phyloP scores from a whole-genome alignment of 2,329 filamentous ascomycete genomes.

The Zymoseptoria pseudotritici region DNA sequence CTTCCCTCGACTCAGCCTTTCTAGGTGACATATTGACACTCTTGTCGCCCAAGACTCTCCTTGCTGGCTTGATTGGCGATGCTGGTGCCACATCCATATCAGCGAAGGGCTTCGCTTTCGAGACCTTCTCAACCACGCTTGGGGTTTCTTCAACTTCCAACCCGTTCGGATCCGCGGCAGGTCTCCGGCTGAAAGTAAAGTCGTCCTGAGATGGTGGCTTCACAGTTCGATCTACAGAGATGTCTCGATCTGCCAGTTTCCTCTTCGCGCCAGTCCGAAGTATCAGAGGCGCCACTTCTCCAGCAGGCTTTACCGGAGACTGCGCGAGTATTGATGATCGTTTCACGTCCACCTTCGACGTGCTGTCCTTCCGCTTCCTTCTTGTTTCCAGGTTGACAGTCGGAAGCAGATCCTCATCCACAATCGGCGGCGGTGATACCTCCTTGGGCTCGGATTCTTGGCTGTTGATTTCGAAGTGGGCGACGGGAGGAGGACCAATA shows the following conservation, averaged over 20 bases:
- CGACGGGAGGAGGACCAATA: constrained; percentile 52
- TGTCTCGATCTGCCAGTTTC: constrained; percentile 49
- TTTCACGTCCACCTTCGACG: constrained; percentile 36
- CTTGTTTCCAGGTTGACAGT: constrained; percentile 46
- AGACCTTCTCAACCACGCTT: constrained; percentile 19
- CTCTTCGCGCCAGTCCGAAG: constrained; percentile 48
- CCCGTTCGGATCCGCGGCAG: constrained; percentile 9
- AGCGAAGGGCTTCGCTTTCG: neutral
- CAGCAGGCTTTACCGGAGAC: constrained; percentile 29
- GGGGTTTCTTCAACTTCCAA: constrained; percentile 9
- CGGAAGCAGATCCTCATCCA: constrained; percentile 32
- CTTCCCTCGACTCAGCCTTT: constrained; percentile 12
- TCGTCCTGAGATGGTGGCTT: constrained; percentile 31
- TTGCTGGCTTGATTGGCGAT: constrained; percentile 11
- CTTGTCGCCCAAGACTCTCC: constrained; percentile 37
- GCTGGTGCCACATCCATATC: constrained; percentile 2
- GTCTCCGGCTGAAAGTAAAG: constrained; percentile 42
- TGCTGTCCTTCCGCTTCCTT: constrained; percentile 46
- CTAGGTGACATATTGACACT: constrained; percentile 32
- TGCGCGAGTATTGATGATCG: constrained; percentile 37
- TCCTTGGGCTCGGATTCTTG: constrained; percentile 2
- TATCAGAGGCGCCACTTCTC: constrained; percentile 26
- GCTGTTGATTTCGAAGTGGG: constrained; percentile 44
- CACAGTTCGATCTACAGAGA: constrained; percentile 32
- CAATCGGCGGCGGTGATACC: constrained; percentile 12